Percentiles rank a stretch among this genome's conserved stretches.
Conservation (phyloP, 805 yeast genomes). For the Ogataea pilisensis region DNA sequence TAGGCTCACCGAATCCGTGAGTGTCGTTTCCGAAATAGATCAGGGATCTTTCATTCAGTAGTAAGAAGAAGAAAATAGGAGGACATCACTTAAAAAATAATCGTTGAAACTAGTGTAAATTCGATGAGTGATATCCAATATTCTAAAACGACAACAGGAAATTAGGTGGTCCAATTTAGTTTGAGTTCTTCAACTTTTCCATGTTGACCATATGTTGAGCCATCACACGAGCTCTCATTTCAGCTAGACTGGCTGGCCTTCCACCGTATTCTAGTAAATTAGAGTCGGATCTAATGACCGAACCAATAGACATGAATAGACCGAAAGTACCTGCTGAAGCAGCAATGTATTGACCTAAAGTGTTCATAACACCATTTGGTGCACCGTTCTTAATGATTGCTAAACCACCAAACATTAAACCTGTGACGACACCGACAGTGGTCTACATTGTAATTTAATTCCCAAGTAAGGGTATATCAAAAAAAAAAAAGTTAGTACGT, state of each 20-base stretch:
- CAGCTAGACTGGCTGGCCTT: constrained; percentile 31
- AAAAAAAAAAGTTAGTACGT: constrained; percentile 15
- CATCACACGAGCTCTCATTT: constrained; percentile 38
- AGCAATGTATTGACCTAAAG: constrained; percentile 91
- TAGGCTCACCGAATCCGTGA: too few species aligned
- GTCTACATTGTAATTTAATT: constrained; percentile 29
- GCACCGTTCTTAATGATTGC: constrained; percentile 91
- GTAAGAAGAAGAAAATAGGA: too few species aligned
- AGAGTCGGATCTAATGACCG: constrained; percentile 78
- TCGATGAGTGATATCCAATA: too few species aligned
- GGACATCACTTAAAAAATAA: too few species aligned
- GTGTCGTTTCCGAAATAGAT: too few species aligned
- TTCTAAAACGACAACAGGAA: not conserved
- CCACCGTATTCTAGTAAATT: constrained; percentile 20
- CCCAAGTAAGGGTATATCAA: not conserved
- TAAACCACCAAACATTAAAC: constrained; percentile 90
- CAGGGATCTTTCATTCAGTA: too few species aligned
- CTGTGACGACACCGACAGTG: constrained; percentile 90
- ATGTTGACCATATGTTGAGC: constrained; percentile 35
- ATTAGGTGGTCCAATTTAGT: not conserved
- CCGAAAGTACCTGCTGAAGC: constrained; percentile 98
- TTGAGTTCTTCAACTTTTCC: constrained; percentile 22
- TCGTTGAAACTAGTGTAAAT: too few species aligned
- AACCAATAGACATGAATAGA: constrained; percentile 92
- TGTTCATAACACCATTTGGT: constrained; percentile 96